Percentiles rank a stretch among this genome's conserved stretches.
Evolutionary conservation across 1,284 basidiomycete species (phyloP).

Genomic region (Leucocoprinus gongylophorus): DNA sequence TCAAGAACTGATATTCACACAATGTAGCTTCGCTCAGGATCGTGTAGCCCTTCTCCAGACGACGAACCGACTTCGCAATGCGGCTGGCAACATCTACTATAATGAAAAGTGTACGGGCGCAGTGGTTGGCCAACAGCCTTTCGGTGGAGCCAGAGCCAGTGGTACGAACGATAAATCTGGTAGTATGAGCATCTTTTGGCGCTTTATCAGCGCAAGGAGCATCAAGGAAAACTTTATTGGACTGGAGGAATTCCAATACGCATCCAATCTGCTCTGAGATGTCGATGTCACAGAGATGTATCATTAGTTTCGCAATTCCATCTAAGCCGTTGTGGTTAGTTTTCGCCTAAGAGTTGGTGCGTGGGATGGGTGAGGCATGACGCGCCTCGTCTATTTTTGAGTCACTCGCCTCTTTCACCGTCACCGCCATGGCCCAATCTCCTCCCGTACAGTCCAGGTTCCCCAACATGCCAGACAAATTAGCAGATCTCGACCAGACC

Average conservation of each 20-base stretch:
- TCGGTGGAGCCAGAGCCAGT: conserved; percentile 88
- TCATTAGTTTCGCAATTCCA: not conserved
- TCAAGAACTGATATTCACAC: conserved; percentile 2
- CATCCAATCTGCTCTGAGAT: conserved; percentile 69
- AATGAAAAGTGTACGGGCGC: conserved; percentile 97
- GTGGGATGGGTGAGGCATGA: conserved; percentile 22
- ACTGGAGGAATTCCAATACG: conserved; percentile 73
- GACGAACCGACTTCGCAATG: conserved; percentile 75
- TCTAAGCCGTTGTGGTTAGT: not conserved
- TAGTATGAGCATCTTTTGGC: conserved; percentile 83
- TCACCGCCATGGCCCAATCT: conserved; percentile 21
- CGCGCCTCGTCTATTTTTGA: conserved; percentile 17
- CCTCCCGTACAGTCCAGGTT: conserved; percentile 23
- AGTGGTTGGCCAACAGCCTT: conserved; percentile 94
- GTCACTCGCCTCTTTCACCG: conserved; percentile 17
- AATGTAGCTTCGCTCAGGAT: conserved; percentile 69
- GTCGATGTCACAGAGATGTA: not conserved
- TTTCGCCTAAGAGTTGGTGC: conserved; percentile 14
- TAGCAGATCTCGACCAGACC: conserved; percentile 74
- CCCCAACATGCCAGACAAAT: conserved; percentile 51
- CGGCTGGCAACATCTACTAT: conserved; percentile 90
- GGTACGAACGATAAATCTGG: conserved; percentile 99
- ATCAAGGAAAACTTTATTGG: conserved; percentile 96
- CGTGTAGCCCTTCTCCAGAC: conserved; percentile 72
- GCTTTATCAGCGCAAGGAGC: conserved; percentile 84